phyloP scores from a whole-genome alignment of 352 stramenopile species.

The Nothophytophthora sp. region DNA sequence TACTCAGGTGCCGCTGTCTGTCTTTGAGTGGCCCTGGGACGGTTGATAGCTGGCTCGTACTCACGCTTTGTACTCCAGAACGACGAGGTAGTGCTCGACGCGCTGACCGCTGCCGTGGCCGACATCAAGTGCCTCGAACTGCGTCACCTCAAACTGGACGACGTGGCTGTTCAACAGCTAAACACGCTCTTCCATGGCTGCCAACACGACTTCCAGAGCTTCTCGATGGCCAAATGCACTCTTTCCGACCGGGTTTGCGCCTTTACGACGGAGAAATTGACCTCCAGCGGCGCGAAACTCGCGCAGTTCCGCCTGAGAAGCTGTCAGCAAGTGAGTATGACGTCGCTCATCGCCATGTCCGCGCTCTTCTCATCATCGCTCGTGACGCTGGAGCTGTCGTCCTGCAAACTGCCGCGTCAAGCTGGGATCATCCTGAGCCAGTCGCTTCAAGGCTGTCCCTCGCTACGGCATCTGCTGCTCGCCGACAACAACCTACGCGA shows the following conservation, averaged over 20 bases:
- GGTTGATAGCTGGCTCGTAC: not conserved
- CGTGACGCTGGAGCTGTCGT: slow-evolving; percentile 47
- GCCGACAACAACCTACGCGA: slow-evolving; percentile 59
- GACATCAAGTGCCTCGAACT: slow-evolving; percentile 33
- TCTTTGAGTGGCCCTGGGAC: not conserved
- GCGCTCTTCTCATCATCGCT: slow-evolving; percentile 36
- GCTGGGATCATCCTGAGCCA: slow-evolving; percentile 65
- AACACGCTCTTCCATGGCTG: slow-evolving; percentile 33
- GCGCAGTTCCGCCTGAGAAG: slow-evolving; percentile 26
- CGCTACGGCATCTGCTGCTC: slow-evolving; percentile 35
- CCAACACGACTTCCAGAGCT: slow-evolving; percentile 15
- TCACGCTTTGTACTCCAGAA: slow-evolving; percentile 3
- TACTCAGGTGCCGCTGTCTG: slow-evolving; percentile 6
- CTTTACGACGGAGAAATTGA: slow-evolving; percentile 24
- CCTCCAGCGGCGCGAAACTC: slow-evolving; percentile 20
- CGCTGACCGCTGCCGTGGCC: slow-evolving; percentile 5
- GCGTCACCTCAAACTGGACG: slow-evolving; percentile 23
- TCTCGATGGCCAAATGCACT: slow-evolving; percentile 42
- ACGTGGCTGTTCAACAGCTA: slow-evolving; percentile 23
- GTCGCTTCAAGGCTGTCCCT: slow-evolving; percentile 36
- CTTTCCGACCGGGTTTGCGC: slow-evolving; percentile 44
- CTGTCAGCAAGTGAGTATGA: slow-evolving; percentile 58
- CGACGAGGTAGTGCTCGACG: slow-evolving; percentile 24
- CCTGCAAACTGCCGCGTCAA: slow-evolving; percentile 50
- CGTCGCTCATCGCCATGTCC: slow-evolving; percentile 52